phyloP scores from a whole-genome alignment of 441 rosid genomes.

The Corymbia citriodora region DNA sequence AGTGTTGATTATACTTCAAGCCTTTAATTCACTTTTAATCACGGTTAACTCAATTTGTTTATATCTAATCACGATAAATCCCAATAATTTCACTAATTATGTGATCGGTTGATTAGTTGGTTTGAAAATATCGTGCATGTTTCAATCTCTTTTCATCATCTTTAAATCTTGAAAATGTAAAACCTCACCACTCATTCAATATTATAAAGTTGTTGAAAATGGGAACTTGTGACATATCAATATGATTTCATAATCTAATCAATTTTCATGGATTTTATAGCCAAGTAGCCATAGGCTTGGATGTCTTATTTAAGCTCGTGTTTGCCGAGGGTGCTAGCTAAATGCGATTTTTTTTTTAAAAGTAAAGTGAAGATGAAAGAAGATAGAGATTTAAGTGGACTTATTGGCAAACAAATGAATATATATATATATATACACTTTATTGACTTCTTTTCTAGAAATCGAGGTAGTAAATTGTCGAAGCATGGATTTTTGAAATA shows the following conservation, averaged over 20 bases:
- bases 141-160: not conserved
- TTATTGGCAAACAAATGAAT: not conserved
- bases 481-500: not conserved
- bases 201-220: not conserved
- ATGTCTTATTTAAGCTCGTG: not conserved
- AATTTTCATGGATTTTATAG: not conserved
- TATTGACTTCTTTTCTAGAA: not conserved
- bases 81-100: not conserved
- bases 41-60: not conserved
- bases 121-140: not conserved
- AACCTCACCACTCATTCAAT: not conserved
- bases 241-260: not conserved
- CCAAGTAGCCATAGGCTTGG: not conserved
- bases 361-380: not conserved
- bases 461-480: not conserved
- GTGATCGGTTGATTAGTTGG: not conserved
- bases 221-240: not conserved
- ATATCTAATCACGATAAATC: not conserved
- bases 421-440: no score
- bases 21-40: not conserved
- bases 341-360: not conserved
- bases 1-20: not conserved
- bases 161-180: not conserved
- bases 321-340: not conserved
- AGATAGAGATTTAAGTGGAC: not conserved